phyloP scores from a whole-genome alignment of 495 filamentous ascomycete genomes.

The Tuber brumale region DNA sequence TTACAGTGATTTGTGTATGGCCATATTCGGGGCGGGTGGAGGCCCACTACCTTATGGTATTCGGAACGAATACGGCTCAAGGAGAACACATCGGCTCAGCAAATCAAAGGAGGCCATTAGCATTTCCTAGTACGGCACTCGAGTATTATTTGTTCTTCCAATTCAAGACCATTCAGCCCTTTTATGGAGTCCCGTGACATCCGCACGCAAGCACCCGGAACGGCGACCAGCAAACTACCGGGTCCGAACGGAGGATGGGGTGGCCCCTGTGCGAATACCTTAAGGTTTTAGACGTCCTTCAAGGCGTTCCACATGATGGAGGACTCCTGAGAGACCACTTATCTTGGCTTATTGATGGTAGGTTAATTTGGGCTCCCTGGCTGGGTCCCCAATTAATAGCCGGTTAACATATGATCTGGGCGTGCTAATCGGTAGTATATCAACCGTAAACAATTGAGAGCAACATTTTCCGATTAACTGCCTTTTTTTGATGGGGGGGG shows the following conservation, averaged over 20 bases:
- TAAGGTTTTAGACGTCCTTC: constrained; percentile 1
- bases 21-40: neutral
- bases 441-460: no score
- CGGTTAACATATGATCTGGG: no score
- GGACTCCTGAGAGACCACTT: neutral
- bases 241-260: neutral
- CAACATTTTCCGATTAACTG: no score
- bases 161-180: neutral
- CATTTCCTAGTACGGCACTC: neutral
- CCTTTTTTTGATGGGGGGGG: no score
- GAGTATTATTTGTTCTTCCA: neutral
- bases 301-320: neutral
- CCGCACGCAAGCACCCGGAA: neutral
- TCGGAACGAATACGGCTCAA: neutral
- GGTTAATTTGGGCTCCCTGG: no score
- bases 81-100: neutral
- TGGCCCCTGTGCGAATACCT: neutral
- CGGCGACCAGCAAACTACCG: neutral
- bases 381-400: no score
- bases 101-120: neutral
- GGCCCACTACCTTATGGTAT: neutral
- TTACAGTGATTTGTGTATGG: neutral
- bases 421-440: no score
- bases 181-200: neutral
- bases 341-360: no score